Percentiles rank a stretch among this genome's conserved stretches.
Evolutionary conservation across 257 asterid species (phyloP).

Genomic region (Solanum arcanum): DNA sequence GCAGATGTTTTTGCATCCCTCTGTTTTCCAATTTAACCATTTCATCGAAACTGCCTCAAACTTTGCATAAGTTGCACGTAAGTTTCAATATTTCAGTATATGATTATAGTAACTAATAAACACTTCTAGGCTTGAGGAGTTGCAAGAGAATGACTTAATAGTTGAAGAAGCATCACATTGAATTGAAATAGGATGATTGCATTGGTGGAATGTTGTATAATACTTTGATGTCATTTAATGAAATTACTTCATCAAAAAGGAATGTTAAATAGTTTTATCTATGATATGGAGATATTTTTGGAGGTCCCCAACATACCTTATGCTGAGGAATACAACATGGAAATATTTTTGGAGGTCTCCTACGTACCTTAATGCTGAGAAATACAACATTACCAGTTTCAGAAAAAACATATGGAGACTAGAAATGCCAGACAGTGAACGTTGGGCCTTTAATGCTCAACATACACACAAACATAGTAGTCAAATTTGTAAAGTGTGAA

Average conservation of each 20-base stretch:
- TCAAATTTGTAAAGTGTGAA: neutral
- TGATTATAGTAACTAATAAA: neutral
- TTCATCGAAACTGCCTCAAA: neutral
- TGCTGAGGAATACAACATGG: neutral
- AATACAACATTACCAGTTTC: no score
- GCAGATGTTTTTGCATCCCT: neutral
- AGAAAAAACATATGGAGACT: neutral
- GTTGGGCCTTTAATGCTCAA: neutral
- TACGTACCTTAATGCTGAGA: no score
- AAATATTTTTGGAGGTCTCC: neutral
- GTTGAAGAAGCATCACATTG: neutral
- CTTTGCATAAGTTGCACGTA: neutral
- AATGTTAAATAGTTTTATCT: neutral
- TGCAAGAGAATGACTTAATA: neutral
- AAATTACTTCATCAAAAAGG: neutral
- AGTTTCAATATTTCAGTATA: neutral
- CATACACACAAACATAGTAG: neutral
- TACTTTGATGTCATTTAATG: neutral
- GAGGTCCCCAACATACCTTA: no score
- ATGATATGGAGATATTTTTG: neutral
- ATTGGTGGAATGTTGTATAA: neutral
- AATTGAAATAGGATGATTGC: neutral
- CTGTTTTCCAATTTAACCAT: neutral
- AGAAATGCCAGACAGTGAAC: neutral
- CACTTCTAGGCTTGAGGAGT: neutral